Evolutionary conservation across 768 basidiomycete species (phyloP).

Genomic region (Podaxis pistillaris): DNA sequence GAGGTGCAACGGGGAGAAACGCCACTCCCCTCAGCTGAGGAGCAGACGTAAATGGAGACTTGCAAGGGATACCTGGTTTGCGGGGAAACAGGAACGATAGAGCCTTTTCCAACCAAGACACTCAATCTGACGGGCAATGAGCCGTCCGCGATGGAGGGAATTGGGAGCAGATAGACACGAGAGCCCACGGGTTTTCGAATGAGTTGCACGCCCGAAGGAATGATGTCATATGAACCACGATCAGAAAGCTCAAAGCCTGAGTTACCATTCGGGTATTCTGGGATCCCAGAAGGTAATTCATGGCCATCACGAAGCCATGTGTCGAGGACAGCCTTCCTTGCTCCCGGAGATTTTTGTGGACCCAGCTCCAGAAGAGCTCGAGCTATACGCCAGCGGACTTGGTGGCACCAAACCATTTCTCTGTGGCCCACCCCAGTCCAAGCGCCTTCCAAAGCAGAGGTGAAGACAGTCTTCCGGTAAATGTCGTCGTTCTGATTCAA

Average conservation of each 20-base stretch:
- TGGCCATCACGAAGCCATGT: conserved; percentile 70
- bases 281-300: conserved; percentile 32
- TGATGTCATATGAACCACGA: conserved; percentile 30
- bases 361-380: conserved; percentile 73
- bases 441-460: conserved; percentile 83
- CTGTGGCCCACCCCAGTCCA: conserved; percentile 96
- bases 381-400: conserved; percentile 88
- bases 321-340: conserved; percentile 45
- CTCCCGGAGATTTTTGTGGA: conserved; percentile 22
- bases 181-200: conserved; percentile 42
- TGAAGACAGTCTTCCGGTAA: conserved; percentile 71
- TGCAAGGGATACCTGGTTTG: conserved; percentile 43
- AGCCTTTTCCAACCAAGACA: conserved; percentile 62
- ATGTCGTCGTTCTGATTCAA: conserved; percentile 25
- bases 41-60: conserved; percentile 49
- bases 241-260: conserved; percentile 21
- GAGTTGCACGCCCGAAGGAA: conserved; percentile 37
- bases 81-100: conserved; percentile 49
- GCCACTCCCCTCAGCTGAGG: conserved; percentile 16
- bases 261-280: background rate
- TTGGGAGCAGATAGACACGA: conserved; percentile 52
- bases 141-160: conserved; percentile 23
- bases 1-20: conserved; percentile 34
- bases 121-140: conserved; percentile 34
- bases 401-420: conserved; percentile 99